Percentiles rank a stretch among this genome's conserved stretches.
phyloP scores from a whole-genome alignment of 2,329 filamentous ascomycete genomes.

The Coniochaeta pulveracea region DNA sequence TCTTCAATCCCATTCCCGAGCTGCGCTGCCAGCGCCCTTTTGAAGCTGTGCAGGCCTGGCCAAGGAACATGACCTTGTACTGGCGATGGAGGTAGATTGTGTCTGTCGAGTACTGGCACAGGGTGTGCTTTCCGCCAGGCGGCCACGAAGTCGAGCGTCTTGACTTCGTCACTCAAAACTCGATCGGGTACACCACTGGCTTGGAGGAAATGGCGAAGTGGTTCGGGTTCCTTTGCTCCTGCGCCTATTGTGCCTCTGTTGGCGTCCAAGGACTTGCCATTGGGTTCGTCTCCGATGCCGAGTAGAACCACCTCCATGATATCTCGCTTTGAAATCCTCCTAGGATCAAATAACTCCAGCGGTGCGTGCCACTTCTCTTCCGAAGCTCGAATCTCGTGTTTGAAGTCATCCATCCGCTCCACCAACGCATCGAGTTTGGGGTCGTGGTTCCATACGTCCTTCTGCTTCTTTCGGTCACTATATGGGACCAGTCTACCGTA shows the following conservation, averaged over 20 bases:
- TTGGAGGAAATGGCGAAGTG: not conserved
- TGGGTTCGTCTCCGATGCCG: too few relatives aligned
- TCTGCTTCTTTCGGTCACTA: slow-evolving; percentile 2
- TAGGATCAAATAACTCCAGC: not conserved
- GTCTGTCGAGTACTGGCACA: not conserved
- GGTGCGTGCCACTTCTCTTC: slow-evolving; percentile 3
- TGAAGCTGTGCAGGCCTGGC: not conserved
- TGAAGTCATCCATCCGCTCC: slow-evolving; percentile 2
- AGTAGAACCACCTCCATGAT: slow-evolving; percentile 5
- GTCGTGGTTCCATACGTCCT: not conserved
- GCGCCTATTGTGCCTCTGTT: slow-evolving; percentile 8
- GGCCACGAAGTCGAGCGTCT: slow-evolving; percentile 1
- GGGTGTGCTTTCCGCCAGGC: slow-evolving; percentile 1
- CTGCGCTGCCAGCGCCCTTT: not conserved
- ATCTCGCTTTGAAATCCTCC: slow-evolving; percentile 6
- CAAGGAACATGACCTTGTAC: not conserved
- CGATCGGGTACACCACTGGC: not conserved
- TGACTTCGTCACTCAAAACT: not conserved
- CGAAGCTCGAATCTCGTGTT: not conserved
- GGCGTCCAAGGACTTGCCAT: not conserved
- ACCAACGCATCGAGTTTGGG: slow-evolving; percentile 1
- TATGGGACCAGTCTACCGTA: too few relatives aligned
- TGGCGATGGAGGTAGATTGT: not conserved
- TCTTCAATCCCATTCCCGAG: not conserved
- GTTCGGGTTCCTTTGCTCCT: not conserved